A percentile compares a stretch with the other conserved stretches of the same genome.
phyloP scores from a whole-genome alignment of 2,329 filamentous ascomycete species.

The Alternaria consortialis region DNA sequence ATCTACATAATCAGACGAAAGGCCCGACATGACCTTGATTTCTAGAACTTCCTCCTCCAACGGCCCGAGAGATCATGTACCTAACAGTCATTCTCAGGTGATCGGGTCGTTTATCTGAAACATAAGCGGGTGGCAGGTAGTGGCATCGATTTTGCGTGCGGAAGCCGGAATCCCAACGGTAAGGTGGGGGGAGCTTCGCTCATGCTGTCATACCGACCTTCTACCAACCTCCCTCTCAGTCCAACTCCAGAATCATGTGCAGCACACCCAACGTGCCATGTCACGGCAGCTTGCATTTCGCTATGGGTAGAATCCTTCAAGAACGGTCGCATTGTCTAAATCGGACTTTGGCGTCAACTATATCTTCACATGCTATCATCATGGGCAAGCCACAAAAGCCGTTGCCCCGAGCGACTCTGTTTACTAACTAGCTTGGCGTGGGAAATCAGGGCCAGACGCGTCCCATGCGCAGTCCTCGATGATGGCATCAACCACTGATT shows the following conservation, averaged over 20 bases:
- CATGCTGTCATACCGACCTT: constrained; percentile 4
- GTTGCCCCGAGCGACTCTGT: constrained; percentile 20
- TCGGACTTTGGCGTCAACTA: neutral
- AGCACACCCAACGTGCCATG: neutral
- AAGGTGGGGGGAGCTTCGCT: neutral
- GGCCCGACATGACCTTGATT: neutral
- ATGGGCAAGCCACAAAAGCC: neutral
- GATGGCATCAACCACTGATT: constrained; percentile 11
- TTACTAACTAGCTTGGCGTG: constrained; percentile 8
- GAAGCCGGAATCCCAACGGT: neutral
- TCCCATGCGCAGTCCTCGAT: neutral
- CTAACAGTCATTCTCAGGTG: neutral
- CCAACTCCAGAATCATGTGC: neutral
- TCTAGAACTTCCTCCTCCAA: neutral
- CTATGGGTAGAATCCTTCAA: neutral
- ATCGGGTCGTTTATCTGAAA: neutral
- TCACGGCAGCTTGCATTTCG: neutral
- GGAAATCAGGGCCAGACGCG: constrained; percentile 2
- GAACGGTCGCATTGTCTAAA: neutral
- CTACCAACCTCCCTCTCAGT: constrained; percentile 1
- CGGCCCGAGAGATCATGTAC: neutral
- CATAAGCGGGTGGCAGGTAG: neutral
- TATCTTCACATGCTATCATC: constrained; percentile 6
- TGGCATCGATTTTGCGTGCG: constrained; percentile 1
- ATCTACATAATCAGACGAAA: neutral